Percentiles rank a stretch among this genome's conserved stretches.
These are phyloP conservation scores for Laburnicola sp. DNA, from an alignment of 2,329 filamentous ascomycete species.

Conservation along the genomic window DNA sequence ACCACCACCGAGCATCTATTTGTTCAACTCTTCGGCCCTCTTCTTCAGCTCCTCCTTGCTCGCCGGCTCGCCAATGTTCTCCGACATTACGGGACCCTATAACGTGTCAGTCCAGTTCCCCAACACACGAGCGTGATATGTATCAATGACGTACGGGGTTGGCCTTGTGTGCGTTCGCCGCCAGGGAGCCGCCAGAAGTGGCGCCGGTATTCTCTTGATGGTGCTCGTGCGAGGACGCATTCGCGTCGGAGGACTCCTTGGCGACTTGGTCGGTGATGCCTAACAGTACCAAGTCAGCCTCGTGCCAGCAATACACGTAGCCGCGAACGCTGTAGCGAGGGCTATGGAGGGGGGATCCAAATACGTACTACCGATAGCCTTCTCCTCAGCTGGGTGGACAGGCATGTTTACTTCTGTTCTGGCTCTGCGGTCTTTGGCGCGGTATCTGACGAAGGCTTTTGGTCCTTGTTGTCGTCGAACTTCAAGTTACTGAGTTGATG, in stretches of 20 bases:
- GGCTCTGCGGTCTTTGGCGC: constrained; percentile 1
- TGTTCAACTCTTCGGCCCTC: constrained; percentile 55
- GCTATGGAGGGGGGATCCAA: background rate
- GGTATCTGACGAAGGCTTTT: background rate
- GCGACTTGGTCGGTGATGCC: constrained; percentile 52
- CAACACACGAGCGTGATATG: constrained; percentile 10
- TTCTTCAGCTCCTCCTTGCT: constrained; percentile 56
- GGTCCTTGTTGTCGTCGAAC: constrained; percentile 2
- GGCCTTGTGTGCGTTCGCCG: constrained; percentile 18
- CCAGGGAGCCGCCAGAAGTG: constrained; percentile 40
- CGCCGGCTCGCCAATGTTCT: constrained; percentile 50
- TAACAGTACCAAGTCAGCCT: constrained; percentile 15
- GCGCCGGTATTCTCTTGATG: constrained; percentile 41
- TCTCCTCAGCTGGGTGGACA: constrained; percentile 48
- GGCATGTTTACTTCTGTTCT: constrained; percentile 43
- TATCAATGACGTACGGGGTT: constrained; percentile 5
- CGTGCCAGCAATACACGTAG: background rate
- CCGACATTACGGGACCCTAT: constrained; percentile 51
- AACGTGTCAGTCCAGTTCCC: constrained; percentile 3
- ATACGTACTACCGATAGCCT: constrained; percentile 44
- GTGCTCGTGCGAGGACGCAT: constrained; percentile 39
- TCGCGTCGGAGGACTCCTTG: constrained; percentile 50
- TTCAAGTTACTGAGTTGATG: constrained; percentile 7
- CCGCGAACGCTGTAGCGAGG: background rate
- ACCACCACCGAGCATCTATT: constrained; percentile 30